Conservation (phyloP, 2,329 filamentous ascomycete genomes). For the Lecanosticta acicola region DNA sequence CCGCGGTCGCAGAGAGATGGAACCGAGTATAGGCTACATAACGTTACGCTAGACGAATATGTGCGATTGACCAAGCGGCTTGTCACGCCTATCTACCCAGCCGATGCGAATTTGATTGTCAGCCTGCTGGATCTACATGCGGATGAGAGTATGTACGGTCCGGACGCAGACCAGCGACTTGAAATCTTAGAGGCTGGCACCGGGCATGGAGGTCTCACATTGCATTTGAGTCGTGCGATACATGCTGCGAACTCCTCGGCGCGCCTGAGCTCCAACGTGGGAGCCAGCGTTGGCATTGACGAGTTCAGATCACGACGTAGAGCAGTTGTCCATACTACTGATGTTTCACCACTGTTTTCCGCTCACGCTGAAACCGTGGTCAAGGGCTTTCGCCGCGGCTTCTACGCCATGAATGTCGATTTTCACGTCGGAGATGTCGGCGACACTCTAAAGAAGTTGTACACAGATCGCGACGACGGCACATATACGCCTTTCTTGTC, state of each 20-base stretch:
- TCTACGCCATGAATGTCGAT: constrained; percentile 65
- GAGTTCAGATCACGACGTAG: constrained; percentile 46
- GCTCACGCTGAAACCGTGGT: constrained; percentile 60
- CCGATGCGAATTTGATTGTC: constrained; percentile 69
- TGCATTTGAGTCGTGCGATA: constrained; percentile 69
- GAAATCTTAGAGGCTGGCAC: constrained; percentile 82
- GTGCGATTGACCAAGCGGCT: constrained; percentile 60
- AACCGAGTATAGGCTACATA: constrained; percentile 51
- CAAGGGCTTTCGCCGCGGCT: constrained; percentile 60
- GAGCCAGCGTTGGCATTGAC: constrained; percentile 20
- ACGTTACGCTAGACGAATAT: constrained; percentile 68
- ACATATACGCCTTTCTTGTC: constrained; percentile 58
- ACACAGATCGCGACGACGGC: constrained; percentile 34
- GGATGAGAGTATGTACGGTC: constrained; percentile 13
- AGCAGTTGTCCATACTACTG: constrained; percentile 70
- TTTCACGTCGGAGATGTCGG: constrained; percentile 66
- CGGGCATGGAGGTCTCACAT: constrained; percentile 72
- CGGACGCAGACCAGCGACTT: constrained; percentile 40
- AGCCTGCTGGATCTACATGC: constrained; percentile 70
- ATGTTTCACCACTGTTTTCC: constrained; percentile 58
- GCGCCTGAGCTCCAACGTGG: constrained; percentile 30
- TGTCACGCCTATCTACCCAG: constrained; percentile 75
- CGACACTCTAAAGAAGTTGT: constrained; percentile 55
- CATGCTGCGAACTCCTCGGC: constrained; percentile 62
- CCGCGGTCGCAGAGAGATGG: constrained; percentile 33